Percentiles rank a stretch among this genome's conserved stretches.
phyloP scores from a whole-genome alignment of 2,329 filamentous ascomycete genomes.

The Torrubiella hemipterigena region DNA sequence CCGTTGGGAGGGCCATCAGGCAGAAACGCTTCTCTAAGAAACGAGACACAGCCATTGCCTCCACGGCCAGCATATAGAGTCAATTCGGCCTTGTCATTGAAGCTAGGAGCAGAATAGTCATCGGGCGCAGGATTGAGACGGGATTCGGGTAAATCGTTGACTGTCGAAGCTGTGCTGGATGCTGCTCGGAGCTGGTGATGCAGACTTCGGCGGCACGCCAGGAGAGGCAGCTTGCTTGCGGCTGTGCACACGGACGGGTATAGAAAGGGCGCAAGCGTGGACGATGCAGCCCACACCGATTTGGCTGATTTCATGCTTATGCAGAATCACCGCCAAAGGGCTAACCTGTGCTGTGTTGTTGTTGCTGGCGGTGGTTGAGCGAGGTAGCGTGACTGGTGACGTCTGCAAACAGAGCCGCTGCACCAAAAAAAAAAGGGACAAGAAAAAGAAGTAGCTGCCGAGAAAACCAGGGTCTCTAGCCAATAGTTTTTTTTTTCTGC shows the following conservation, averaged over 20 bases:
- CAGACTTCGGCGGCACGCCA: constrained; percentile 4
- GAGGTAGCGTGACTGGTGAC: too few relatives aligned
- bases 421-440: too few relatives aligned
- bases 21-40: constrained; percentile 82
- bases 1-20: constrained; percentile 86
- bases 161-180: constrained; percentile 9
- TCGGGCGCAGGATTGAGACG: constrained; percentile 72
- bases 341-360: too few relatives aligned
- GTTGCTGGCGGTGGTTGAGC: too few relatives aligned
- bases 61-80: constrained; percentile 69
- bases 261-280: constrained; percentile 27
- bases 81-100: constrained; percentile 75
- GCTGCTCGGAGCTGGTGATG: background rate
- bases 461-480: too few relatives aligned
- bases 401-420: too few relatives aligned
- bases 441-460: too few relatives aligned
- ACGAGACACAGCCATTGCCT: constrained; percentile 89
- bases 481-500: too few relatives aligned
- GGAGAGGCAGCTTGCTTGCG: constrained; percentile 3
- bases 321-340: too few relatives aligned
- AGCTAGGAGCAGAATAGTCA: constrained; percentile 72
- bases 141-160: constrained; percentile 29
- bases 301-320: too few relatives aligned
- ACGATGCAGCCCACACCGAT: too few relatives aligned
- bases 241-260: constrained; percentile 31